Conservation (phyloP, 106 monocot genomes). For the Cymbidium sinense region DNA sequence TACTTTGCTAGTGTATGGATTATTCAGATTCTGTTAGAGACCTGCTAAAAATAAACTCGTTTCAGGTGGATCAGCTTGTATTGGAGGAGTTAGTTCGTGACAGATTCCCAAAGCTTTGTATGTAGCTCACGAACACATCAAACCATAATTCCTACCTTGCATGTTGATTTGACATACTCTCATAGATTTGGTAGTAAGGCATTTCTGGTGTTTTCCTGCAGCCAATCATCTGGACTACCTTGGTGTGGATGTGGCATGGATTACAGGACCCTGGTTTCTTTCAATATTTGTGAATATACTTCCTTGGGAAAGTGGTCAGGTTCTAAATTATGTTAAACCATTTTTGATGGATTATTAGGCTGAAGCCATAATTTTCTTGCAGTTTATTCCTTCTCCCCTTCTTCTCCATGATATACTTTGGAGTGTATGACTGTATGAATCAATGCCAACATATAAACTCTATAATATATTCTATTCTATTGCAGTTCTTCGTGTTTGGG, state of each 20-base stretch:
- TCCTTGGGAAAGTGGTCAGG: conserved; percentile 99
- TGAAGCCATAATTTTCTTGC: neutral
- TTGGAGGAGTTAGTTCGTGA: conserved; percentile 91
- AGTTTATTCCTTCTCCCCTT: neutral
- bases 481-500: conserved; percentile 96
- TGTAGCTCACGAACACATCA: neutral
- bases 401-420: neutral
- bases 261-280: conserved; percentile 97
- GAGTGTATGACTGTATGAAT: neutral
- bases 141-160: neutral
- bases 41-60: neutral
- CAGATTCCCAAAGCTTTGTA: conserved; percentile 89
- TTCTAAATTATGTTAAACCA: conserved; percentile 21
- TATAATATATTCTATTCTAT: neutral
- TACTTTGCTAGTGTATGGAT: neutral
- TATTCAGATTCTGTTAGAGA: neutral
- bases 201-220: conserved; percentile 24
- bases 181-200: neutral
- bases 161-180: neutral
- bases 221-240: conserved; percentile 97
- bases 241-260: conserved; percentile 97
- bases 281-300: conserved; percentile 98
- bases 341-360: neutral
- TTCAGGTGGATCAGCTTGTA: conserved; percentile 96
- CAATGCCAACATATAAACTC: conserved; percentile 4